These are phyloP conservation scores for Calonectria crousiana DNA, from an alignment of 2,329 filamentous ascomycete genomes.

Conservation along the genomic window DNA sequence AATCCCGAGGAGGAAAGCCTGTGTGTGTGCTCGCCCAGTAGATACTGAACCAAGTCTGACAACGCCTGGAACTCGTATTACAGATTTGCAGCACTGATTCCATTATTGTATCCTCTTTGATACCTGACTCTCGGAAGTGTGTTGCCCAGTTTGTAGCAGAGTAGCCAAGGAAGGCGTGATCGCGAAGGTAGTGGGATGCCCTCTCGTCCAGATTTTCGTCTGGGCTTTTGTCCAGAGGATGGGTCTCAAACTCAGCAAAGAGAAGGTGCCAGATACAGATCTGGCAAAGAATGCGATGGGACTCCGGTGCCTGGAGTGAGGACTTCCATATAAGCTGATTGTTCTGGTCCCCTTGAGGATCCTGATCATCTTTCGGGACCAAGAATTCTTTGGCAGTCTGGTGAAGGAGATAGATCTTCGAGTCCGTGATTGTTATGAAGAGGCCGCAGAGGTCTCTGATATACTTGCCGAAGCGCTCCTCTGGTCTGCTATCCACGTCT, in stretches of 20 bases:
- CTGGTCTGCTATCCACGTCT: not conserved
- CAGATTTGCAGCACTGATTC: not conserved
- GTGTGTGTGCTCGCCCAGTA: not conserved
- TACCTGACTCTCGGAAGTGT: not conserved
- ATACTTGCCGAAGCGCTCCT: slow-evolving; percentile 19
- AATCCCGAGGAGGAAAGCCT: not conserved
- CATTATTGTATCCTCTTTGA: not conserved
- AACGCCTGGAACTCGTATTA: not conserved
- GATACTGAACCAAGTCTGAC: not conserved
- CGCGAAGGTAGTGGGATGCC: too few species aligned
- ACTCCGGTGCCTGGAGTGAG: too few species aligned
- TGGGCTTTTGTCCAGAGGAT: too few species aligned
- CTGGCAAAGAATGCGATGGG: too few species aligned
- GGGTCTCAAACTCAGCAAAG: too few species aligned
- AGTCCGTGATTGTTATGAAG: not conserved
- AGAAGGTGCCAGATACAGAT: too few species aligned
- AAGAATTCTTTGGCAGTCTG: slow-evolving; percentile 8
- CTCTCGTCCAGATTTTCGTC: too few species aligned
- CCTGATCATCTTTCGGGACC: not conserved
- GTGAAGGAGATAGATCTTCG: slow-evolving; percentile 1
- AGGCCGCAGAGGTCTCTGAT: slow-evolving; percentile 45
- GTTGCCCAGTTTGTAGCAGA: slow-evolving; percentile 22
- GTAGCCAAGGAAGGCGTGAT: slow-evolving; percentile 17
- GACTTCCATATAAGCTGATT: not conserved
- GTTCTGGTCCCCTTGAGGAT: too few species aligned